Conservation (phyloP, 441 rosid genomes). For the Pelargonium myrrhifolium region DNA sequence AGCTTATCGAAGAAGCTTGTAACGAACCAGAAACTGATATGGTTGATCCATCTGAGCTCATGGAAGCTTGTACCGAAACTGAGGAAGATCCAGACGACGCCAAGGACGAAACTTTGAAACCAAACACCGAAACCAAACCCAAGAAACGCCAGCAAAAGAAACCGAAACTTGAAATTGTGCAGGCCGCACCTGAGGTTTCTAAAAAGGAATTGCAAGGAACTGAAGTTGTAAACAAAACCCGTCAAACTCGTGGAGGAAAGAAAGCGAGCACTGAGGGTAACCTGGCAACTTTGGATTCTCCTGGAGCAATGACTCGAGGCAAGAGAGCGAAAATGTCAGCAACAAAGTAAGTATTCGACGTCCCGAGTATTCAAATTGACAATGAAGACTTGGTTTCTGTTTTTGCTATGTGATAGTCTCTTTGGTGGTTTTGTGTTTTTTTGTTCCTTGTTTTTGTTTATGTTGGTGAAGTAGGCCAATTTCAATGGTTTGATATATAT, state of each 20-base stretch:
- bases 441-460: too few relatives aligned
- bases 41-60: not conserved
- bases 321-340: not conserved
- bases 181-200: not conserved
- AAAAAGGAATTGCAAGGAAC: not conserved
- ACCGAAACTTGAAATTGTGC: not conserved
- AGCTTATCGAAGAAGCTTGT: not conserved
- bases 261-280: not conserved
- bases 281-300: not conserved
- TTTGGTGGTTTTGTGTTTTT: too few relatives aligned
- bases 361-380: too few relatives aligned
- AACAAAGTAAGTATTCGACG: not conserved
- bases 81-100: not conserved
- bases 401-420: too few relatives aligned
- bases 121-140: not conserved
- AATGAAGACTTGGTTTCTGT: too few relatives aligned
- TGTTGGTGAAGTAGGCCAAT: too few relatives aligned
- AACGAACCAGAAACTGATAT: not conserved
- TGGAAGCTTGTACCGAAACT: not conserved
- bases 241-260: not conserved
- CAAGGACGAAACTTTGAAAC: not conserved
- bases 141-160: not conserved
- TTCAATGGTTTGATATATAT: too few relatives aligned
- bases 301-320: constrained; percentile 1
- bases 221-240: not conserved